Percentiles rank a stretch among this genome's conserved stretches.
phyloP scores from a whole-genome alignment of 2,329 filamentous ascomycete species.

The Diaporthe australafricana region DNA sequence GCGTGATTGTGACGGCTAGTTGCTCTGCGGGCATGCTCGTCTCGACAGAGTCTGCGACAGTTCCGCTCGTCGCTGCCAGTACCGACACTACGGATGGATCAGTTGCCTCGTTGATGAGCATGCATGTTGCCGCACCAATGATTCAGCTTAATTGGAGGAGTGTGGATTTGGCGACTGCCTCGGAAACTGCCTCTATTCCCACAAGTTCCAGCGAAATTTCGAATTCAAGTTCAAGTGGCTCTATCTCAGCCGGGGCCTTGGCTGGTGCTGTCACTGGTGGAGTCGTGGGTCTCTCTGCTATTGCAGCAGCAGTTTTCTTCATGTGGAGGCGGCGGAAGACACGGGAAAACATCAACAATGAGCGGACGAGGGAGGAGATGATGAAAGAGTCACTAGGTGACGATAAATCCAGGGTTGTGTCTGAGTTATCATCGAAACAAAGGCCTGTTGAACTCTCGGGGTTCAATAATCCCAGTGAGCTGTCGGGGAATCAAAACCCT shows the following conservation, averaged over 20 bases:
- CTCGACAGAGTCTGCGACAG: not conserved
- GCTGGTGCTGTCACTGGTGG: not conserved
- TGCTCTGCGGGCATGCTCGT: not conserved
- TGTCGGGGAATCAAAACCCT: not conserved
- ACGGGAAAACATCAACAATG: not conserved
- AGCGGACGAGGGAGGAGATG: not conserved
- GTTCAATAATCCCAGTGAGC: not conserved
- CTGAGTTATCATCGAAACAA: not conserved
- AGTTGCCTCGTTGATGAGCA: not conserved
- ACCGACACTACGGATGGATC: not conserved
- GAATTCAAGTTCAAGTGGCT: not conserved
- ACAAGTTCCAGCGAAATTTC: not conserved
- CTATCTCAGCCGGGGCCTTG: not conserved
- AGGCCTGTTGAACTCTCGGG: not conserved
- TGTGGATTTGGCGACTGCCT: not conserved
- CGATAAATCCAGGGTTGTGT: not conserved
- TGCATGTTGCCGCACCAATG: not conserved
- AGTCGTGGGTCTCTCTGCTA: not conserved
- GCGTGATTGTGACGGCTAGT: not conserved
- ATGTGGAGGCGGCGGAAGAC: not conserved
- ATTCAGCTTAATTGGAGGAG: not conserved
- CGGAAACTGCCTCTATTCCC: not conserved
- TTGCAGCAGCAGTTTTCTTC: not conserved
- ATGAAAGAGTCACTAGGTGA: not conserved
- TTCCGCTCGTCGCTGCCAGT: not conserved